Percentiles rank a stretch among this genome's conserved stretches.
phyloP scores from a whole-genome alignment of 2,329 filamentous ascomycete genomes.

The Huntiella abstrusa region DNA sequence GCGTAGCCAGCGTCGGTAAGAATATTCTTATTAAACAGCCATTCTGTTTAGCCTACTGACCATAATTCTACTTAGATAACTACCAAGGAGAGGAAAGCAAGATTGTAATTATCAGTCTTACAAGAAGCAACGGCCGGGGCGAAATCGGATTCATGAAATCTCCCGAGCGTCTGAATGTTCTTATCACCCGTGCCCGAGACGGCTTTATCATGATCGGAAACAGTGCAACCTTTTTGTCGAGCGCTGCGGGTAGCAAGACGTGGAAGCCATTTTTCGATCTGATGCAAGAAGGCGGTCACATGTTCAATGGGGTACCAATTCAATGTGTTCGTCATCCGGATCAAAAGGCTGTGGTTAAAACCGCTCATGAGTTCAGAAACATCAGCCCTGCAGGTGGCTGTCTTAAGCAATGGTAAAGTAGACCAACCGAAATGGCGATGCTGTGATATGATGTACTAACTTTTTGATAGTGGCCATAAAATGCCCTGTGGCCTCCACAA shows the following conservation, averaged over 20 bases:
- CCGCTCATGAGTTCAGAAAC: constrained; percentile 37
- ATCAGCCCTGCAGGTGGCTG: constrained; percentile 55
- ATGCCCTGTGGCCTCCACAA: constrained; percentile 39
- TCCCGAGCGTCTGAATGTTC: constrained; percentile 48
- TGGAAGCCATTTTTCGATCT: constrained; percentile 41
- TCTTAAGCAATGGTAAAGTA: constrained; percentile 28
- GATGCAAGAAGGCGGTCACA: constrained; percentile 29
- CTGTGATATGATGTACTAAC: background rate
- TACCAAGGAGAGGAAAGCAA: constrained; percentile 64
- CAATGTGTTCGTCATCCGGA: constrained; percentile 40
- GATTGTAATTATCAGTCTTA: constrained; percentile 50
- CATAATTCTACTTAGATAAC: constrained; percentile 34
- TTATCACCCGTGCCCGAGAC: constrained; percentile 47
- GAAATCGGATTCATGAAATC: constrained; percentile 55
- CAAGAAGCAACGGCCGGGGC: constrained; percentile 40
- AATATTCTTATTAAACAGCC: background rate
- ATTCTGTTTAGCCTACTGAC: background rate
- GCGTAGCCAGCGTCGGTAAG: constrained; percentile 52
- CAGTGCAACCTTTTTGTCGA: constrained; percentile 43
- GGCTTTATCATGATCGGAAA: constrained; percentile 53
- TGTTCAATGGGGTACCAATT: constrained; percentile 43
- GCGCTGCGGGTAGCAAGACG: constrained; percentile 22
- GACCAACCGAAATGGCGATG: background rate
- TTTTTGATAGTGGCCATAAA: constrained; percentile 21
- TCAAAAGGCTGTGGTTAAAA: constrained; percentile 24